Evolutionary conservation across 768 basidiomycete species (phyloP), one percentile per base, ranked within the genome.

Genomic region (Exidia glandulosa): DNA sequence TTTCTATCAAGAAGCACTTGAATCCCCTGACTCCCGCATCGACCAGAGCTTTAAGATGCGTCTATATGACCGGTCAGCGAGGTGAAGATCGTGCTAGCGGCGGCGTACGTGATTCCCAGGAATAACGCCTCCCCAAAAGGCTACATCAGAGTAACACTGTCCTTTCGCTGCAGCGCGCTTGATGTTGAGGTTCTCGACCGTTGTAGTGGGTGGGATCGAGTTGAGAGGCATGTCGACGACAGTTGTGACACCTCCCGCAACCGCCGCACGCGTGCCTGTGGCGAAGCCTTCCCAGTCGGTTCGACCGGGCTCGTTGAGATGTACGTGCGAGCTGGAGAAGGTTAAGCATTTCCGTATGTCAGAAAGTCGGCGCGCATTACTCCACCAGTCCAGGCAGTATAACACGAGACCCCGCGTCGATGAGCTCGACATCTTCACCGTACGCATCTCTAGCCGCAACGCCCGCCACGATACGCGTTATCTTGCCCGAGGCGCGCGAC

Each of bases 141-240:
- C 91, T 41, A 94, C 83, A 70, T 95, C 91, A 10, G 82, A 81
- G 71, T 81, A 82, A 66, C 86, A 88, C 66, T 93, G 86, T 2
- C 82, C 83, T 56, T 71, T 66, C 2, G 95, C 91, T 1, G 86
- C 88, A 12, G 70, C 68, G 4, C 83, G 79, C 75, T 98, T 98
- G 30, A 74, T 66, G 52, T 82, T 73, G 9, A 98, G 78, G 67
- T 95, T 84, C 4, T 74, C 74, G 7, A 92, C 80, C 0, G 91
- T 94, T 1, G 92, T 94, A 0, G 96, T 97, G 0, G 96, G 93
- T 1, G 95, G 95, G 58, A 98, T 90, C 2, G 94, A 95, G 72
- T 99, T 97, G 59, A 99, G 77, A 2, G 95, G 96, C 95, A 98
- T 99, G 73, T 98, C 96, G 32, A 97, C 86, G 25, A 98, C 76